These are phyloP conservation scores for Saxophila tyrrhenica DNA, from an alignment of 495 filamentous ascomycete genomes.

Conservation along the genomic window DNA sequence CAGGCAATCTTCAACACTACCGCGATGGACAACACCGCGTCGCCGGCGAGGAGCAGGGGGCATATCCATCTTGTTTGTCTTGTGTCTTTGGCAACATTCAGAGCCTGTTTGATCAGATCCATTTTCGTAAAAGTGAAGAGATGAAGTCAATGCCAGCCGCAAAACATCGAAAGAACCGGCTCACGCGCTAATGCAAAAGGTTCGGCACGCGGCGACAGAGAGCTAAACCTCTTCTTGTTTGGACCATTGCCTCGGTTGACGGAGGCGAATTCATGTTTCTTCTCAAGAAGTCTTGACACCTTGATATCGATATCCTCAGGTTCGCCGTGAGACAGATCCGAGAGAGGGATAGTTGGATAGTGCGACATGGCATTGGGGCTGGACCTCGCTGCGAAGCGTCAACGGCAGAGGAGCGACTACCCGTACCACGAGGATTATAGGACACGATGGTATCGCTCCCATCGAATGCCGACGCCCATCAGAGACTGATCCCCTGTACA, in stretches of 20 bases:
- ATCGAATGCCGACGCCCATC: not conserved
- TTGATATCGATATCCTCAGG: too few species aligned
- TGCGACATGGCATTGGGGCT: slow-evolving; percentile 6
- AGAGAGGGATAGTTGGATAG: not conserved
- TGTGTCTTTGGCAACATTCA: slow-evolving; percentile 37
- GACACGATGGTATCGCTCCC: slow-evolving; percentile 64
- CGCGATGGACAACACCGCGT: slow-evolving; percentile 59
- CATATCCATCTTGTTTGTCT: slow-evolving; percentile 52
- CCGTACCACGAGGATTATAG: slow-evolving; percentile 69
- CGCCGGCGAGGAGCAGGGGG: slow-evolving; percentile 57
- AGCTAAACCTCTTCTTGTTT: too few species aligned
- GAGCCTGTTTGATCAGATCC: slow-evolving; percentile 21
- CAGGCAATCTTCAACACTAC: slow-evolving; percentile 83
- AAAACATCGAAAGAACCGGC: not conserved
- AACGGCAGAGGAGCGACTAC: slow-evolving; percentile 59
- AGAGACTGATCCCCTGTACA: slow-evolving; percentile 24
- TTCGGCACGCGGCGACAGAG: not conserved
- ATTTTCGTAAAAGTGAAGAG: slow-evolving; percentile 8
- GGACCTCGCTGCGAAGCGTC: slow-evolving; percentile 12
- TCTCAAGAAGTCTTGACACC: too few species aligned
- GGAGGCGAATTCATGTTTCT: too few species aligned
- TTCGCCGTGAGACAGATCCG: too few species aligned
- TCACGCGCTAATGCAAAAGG: not conserved
- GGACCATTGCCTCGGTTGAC: too few species aligned
- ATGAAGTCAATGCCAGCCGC: not conserved